Evolutionary conservation across 345 rosid genomes (phyloP).

Genomic region (Populus simonii): DNA sequence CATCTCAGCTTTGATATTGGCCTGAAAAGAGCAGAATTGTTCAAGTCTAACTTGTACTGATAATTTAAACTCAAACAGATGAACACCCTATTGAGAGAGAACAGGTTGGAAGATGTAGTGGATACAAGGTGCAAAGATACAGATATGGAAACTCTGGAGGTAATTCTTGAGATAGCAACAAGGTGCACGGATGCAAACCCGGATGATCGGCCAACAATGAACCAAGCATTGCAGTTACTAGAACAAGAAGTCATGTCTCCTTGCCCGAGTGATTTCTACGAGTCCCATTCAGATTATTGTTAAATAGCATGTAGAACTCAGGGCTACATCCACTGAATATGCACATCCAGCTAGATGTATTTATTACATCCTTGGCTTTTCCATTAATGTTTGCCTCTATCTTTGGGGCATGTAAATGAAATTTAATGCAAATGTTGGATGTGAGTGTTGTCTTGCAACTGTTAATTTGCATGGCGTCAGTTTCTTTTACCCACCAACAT

Average conservation of each 20-base stretch:
- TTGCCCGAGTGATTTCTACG: slow-evolving; percentile 79
- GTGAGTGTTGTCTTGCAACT: slow-evolving; percentile 4
- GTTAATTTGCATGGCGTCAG: no score
- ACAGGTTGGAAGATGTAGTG: slow-evolving; percentile 62
- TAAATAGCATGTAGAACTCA: slow-evolving; percentile 6
- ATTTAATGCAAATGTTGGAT: slow-evolving; percentile 1
- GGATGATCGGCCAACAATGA: slow-evolving; percentile 81
- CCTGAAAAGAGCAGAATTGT: no score
- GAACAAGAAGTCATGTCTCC: slow-evolving; percentile 96
- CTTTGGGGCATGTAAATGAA: slow-evolving; percentile 17
- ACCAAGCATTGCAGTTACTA: slow-evolving; percentile 76
- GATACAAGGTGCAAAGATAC: slow-evolving; percentile 60
- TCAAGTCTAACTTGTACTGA: not conserved
- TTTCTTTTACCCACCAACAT: no score
- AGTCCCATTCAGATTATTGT: slow-evolving; percentile 80
- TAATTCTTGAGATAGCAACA: slow-evolving; percentile 71
- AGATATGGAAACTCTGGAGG: slow-evolving; percentile 71
- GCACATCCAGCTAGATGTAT: slow-evolving; percentile 14
- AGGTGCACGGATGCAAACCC: slow-evolving; percentile 81
- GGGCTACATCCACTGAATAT: not conserved
- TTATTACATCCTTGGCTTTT: not conserved
- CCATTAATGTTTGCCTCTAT: not conserved
- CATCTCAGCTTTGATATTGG: no score
- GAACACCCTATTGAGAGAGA: slow-evolving; percentile 78
- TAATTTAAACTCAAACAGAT: slow-evolving; percentile 38